Evolutionary conservation across 345 rosid species (phyloP).

Genomic region (Aquilaria sinensis): DNA sequence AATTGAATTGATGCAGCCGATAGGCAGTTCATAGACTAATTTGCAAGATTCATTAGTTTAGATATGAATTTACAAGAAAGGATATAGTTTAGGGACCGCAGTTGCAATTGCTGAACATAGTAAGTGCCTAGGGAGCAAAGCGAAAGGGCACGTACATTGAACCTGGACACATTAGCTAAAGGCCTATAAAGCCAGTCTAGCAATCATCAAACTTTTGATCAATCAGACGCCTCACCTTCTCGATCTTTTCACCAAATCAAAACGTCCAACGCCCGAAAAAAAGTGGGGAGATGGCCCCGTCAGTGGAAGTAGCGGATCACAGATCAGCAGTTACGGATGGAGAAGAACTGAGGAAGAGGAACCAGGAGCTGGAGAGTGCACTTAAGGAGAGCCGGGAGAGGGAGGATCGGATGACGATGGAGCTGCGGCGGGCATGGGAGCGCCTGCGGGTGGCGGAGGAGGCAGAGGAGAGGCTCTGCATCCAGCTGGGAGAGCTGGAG

Average conservation of each 20-base stretch:
- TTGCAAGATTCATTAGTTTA: too few relatives aligned
- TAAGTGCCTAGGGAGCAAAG: neutral
- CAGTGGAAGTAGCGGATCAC: neutral
- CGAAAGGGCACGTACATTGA: conserved; percentile 6
- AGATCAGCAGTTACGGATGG: neutral
- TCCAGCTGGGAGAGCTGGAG: conserved; percentile 85
- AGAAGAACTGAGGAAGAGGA: conserved; percentile 8
- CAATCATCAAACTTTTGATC: neutral
- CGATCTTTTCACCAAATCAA: neutral
- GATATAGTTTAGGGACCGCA: too few relatives aligned
- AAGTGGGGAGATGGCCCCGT: neutral
- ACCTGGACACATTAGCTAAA: conserved; percentile 8
- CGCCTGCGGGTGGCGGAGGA: conserved; percentile 70
- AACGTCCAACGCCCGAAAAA: neutral
- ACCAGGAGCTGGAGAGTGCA: conserved; percentile 7
- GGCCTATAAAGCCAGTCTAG: neutral
- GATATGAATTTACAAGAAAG: too few relatives aligned
- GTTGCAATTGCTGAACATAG: too few relatives aligned
- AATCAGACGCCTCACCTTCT: neutral
- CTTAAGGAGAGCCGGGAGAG: conserved; percentile 10
- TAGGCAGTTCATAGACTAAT: too few relatives aligned
- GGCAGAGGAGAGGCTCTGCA: conserved; percentile 80
- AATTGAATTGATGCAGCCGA: too few relatives aligned
- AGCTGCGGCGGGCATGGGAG: conserved; percentile 9
- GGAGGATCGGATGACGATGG: conserved; percentile 6